Evolutionary conservation across 805 yeast species (phyloP).

Genomic region (Maudiozyma saulgeensis): DNA sequence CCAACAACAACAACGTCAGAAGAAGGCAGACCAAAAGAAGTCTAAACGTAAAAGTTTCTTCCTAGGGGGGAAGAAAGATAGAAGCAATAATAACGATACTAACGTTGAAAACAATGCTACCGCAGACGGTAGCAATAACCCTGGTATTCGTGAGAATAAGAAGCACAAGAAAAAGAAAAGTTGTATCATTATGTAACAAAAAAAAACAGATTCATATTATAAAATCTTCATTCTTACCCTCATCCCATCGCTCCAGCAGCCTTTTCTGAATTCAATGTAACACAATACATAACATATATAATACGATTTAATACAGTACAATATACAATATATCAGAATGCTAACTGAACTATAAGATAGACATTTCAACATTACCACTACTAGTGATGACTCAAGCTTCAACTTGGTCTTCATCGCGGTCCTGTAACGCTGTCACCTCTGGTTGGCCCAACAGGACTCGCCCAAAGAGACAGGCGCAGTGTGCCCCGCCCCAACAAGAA

Average conservation of each 20-base stretch:
- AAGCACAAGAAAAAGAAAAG: conserved; percentile 3
- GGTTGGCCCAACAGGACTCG: neutral
- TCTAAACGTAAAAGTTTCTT: conserved; percentile 3
- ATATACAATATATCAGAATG: no score
- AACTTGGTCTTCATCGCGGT: neutral
- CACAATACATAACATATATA: no score
- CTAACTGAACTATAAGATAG: no score
- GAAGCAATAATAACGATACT: conserved; percentile 4
- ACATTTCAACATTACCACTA: no score
- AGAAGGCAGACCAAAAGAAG: neutral
- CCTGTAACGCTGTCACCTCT: conserved; percentile 1
- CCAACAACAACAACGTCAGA: neutral
- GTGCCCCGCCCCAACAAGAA: no score
- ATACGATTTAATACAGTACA: no score
- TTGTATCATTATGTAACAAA: conserved; percentile 13
- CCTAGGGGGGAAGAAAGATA: conserved; percentile 1
- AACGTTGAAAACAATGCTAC: conserved; percentile 5
- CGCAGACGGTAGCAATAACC: conserved; percentile 2
- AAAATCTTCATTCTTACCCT: neutral
- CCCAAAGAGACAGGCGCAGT: no score
- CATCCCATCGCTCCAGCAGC: neutral
- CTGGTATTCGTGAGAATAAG: conserved; percentile 4
- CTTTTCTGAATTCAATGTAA: no score
- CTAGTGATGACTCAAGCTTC: neutral
- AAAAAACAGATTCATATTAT: neutral